These are phyloP conservation scores for Herpomyces periplanetae DNA, from an alignment of 2,329 filamentous ascomycete genomes.

Conservation along the genomic window DNA sequence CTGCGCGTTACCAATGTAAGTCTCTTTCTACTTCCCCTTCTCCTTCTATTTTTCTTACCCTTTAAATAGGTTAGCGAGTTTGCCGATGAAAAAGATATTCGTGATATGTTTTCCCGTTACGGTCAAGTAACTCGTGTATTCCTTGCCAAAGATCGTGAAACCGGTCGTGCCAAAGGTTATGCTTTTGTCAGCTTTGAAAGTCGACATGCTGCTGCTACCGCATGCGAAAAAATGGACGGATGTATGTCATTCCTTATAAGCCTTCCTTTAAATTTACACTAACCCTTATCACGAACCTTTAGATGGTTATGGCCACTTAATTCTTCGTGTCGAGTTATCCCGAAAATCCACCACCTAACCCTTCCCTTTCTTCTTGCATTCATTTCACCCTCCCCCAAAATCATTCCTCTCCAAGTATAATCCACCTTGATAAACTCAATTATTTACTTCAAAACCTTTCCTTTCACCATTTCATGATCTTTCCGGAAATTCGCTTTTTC, in stretches of 20 bases:
- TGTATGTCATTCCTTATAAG: slow-evolving; percentile 13
- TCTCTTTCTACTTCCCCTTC: slow-evolving; percentile 5
- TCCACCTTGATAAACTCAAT: too few relatives aligned
- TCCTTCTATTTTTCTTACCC: slow-evolving; percentile 2
- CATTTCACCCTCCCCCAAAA: too few relatives aligned
- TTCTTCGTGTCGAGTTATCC: slow-evolving; percentile 51
- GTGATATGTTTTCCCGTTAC: slow-evolving; percentile 91
- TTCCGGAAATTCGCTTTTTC: too few relatives aligned
- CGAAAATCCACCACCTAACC: slow-evolving; percentile 21
- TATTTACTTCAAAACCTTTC: too few relatives aligned
- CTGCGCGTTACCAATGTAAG: slow-evolving; percentile 86
- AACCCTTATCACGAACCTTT: slow-evolving; percentile 1
- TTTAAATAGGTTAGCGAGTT: slow-evolving; percentile 44
- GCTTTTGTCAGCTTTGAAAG: slow-evolving; percentile 94
- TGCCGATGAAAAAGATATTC: slow-evolving; percentile 74
- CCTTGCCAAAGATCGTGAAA: slow-evolving; percentile 87
- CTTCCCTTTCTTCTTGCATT: too few relatives aligned
- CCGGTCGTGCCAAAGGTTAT: slow-evolving; percentile 81
- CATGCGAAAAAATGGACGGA: slow-evolving; percentile 91
- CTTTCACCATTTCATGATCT: too few relatives aligned
- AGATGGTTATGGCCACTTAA: slow-evolving; percentile 44
- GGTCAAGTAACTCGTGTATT: slow-evolving; percentile 90
- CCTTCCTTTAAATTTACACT: not conserved
- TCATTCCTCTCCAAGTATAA: too few relatives aligned
- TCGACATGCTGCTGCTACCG: slow-evolving; percentile 50